Conservation (phyloP, 2,329 filamentous ascomycete species). For the Calonectria multiphialidica region DNA sequence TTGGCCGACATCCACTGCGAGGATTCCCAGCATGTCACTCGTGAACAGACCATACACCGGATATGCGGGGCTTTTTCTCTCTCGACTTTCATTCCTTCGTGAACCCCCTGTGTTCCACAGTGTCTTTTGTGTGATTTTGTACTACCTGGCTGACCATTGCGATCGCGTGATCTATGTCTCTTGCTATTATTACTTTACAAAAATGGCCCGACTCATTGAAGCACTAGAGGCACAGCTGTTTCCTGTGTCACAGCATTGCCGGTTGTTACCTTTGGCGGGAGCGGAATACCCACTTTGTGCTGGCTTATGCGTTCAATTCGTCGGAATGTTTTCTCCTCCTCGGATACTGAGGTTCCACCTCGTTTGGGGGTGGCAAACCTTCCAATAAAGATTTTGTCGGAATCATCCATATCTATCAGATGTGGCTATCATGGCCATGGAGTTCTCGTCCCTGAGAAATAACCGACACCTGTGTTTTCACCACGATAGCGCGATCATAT, state of each 20-base stretch:
- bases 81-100: not conserved
- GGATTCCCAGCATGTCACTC: not conserved
- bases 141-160: not conserved
- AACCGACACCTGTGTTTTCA: slow-evolving; percentile 22
- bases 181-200: slow-evolving; percentile 9
- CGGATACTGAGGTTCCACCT: not conserved
- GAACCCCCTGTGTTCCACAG: not conserved
- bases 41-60: not conserved
- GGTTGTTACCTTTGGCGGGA: not conserved
- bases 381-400: no score
- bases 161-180: slow-evolving; percentile 5
- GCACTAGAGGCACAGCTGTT: not conserved
- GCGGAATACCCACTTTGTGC: not conserved
- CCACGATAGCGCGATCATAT: slow-evolving; percentile 18
- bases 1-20: not conserved
- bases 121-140: not conserved
- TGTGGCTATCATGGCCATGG: not conserved
- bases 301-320: not conserved
- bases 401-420: not conserved
- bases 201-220: not conserved
- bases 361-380: not conserved
- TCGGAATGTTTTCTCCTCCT: not conserved
- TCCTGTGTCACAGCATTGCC: not conserved
- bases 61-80: not conserved
- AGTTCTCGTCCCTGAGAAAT: slow-evolving; percentile 1